Evolutionary conservation across 2,329 filamentous ascomycete species (phyloP), one percentile per base, ranked within the genome.

Genomic region (Exophiala mesophila): DNA sequence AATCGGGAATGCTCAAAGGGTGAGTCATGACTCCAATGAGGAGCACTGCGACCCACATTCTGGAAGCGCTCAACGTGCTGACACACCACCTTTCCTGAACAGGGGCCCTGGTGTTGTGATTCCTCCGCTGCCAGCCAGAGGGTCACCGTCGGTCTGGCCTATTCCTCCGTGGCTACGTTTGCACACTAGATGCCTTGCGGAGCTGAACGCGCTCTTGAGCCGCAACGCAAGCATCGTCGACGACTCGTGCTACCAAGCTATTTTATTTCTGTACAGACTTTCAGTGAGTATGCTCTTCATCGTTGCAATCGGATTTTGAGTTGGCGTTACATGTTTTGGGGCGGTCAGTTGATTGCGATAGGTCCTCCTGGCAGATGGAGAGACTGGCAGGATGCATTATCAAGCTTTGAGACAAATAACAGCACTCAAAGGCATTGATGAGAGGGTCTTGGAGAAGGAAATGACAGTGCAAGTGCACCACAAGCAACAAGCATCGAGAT

Each of bases 111-210:
- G 49, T 6, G 43, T 52, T 4, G 49, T 47, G 5, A 36, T 52
- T n/a, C 49, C 49, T 5, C 49, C 49, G 16, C 29, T 29, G 9
- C 28, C 23, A 5, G 42, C 41, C 30, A 41, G 36, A 30, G 43
- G 43, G 18, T 23, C 40, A 29, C 32, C 21, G 10, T 40, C 40
- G 2, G 15, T 30, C 9, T 52, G 46, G 46, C 19, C 19, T 9
- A 49, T 49, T 6, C 49, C 49, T 17, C 26, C 39, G 2, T 52
- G 49, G 49, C 36, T 52, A 12, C 42, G 49, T 1, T 36, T 52
- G 7, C 49, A 52, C 17, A 52, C 49, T 2, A 41, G 29, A 18
- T 49, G 45, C 26, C 36, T 52, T 2, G 32, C 36, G 10, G 42
- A 49, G 33, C 40, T 52, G 13, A 46, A 49, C 19, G 31, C 36